Evolutionary conservation across 1,284 basidiomycete genomes (phyloP), one percentile per base, ranked within the genome.

Genomic region (Sphaerobolus stellatus): DNA sequence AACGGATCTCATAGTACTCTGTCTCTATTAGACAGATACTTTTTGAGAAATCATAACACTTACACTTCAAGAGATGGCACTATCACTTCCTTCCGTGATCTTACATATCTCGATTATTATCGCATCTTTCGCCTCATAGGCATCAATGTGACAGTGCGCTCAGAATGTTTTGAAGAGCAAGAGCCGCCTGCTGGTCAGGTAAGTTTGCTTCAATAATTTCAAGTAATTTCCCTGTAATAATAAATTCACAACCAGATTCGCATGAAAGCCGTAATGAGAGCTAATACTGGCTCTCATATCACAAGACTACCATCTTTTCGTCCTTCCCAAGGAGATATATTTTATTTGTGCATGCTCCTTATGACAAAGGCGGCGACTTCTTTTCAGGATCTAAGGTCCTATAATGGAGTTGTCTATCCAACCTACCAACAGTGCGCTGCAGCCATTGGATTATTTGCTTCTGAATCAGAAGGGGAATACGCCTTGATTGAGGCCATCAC

Each of bases 241-340:
- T 11, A 16, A 28, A 47, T 27, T 9, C 44, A 47, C 13, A 7
- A 7, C 9, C 44, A 9, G 9, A 8, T 20, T 18, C 52, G 25
- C 2, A 68, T 63, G 64, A 64, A 66, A 55, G 66, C 62, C 44
- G 51, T 68, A 11, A 57, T 60, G 2, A 61, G 67, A 1, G n/a
- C 4, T 5, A 7, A 47, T 14, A 1, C 13, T 2, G 28, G 49
- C 9, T 20, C 14, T 7, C 66, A 71, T 51, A 45, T 72, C 13
- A 54, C 59, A 7, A 61, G 70, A 2, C 52, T 72, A 1, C 62
- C 68, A 7, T 31, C 62, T 28, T 54, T 68, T 3, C 54, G 60
- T 5, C 67, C 67, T 1, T 62, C 67, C 16, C 48, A 66, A 30
- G 71, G 72, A 7, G 69, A 75, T 20, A 51, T 66, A n/a, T 75